These are phyloP conservation scores for Neurospora sp. DNA, from an alignment of 495 filamentous ascomycete genomes.

Conservation along the genomic window DNA sequence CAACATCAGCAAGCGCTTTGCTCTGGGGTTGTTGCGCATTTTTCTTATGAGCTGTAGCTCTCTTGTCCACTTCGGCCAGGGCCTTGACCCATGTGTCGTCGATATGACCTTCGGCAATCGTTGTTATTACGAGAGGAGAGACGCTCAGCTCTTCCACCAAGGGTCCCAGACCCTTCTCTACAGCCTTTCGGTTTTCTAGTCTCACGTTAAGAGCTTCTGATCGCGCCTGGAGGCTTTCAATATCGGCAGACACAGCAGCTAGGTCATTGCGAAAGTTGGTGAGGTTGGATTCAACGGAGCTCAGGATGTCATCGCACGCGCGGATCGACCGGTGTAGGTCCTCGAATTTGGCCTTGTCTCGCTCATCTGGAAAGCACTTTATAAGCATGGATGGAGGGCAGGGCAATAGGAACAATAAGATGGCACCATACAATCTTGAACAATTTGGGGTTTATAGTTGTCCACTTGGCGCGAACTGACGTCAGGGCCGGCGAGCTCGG, in stretches of 20 bases:
- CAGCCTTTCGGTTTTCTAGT: conserved; percentile 77
- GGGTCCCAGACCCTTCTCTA: conserved; percentile 81
- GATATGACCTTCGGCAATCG: conserved; percentile 78
- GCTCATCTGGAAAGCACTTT: conserved; percentile 49
- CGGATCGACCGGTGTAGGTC: conserved; percentile 82
- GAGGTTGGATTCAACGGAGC: conserved; percentile 84
- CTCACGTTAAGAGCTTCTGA: conserved; percentile 78
- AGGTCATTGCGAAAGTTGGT: conserved; percentile 89
- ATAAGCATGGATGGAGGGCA: conserved; percentile 21
- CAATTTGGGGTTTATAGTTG: conserved; percentile 53
- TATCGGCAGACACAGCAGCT: conserved; percentile 83
- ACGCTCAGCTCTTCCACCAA: conserved; percentile 87
- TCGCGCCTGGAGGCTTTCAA: conserved; percentile 81
- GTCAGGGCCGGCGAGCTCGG: conserved; percentile 52
- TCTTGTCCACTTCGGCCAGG: conserved; percentile 73
- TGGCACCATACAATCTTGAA: conserved; percentile 60
- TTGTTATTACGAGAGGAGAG: conserved; percentile 67
- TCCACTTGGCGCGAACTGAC: conserved; percentile 29
- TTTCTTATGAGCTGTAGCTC: conserved; percentile 60
- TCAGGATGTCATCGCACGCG: conserved; percentile 87
- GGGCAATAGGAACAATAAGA: conserved; percentile 7
- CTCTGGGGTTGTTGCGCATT: conserved; percentile 48
- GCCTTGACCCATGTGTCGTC: conserved; percentile 85
- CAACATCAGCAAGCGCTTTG: conserved; percentile 73
- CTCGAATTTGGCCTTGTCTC: conserved; percentile 80